These are phyloP conservation scores for Metschnikowia dekortorum DNA, from an alignment of 805 yeast genomes.

Conservation along the genomic window DNA sequence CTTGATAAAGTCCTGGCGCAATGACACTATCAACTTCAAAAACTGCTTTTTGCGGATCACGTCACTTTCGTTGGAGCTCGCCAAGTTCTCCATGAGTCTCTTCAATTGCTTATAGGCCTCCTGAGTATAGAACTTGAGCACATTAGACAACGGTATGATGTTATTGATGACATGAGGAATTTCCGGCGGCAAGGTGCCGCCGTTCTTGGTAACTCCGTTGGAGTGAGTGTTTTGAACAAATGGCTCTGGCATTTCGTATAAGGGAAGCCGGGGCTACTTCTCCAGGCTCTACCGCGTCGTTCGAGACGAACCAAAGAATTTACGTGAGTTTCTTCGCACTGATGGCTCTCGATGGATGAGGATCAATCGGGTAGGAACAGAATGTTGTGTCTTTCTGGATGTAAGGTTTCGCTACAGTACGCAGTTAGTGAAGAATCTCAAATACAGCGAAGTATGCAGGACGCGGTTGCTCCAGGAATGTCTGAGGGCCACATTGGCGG, in stretches of 20 bases:
- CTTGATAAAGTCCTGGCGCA: constrained; percentile 81
- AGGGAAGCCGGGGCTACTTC: not conserved
- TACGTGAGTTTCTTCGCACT: not conserved
- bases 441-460: not conserved
- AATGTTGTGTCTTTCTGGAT: not conserved
- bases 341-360: not conserved
- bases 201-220: not conserved
- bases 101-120: constrained; percentile 61
- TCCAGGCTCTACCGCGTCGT: not conserved
- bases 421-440: constrained; percentile 2
- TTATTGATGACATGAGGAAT: constrained; percentile 74
- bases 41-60: constrained; percentile 62
- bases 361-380: not conserved
- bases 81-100: constrained; percentile 56
- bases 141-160: constrained; percentile 58
- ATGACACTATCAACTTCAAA: constrained; percentile 59
- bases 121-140: constrained; percentile 55
- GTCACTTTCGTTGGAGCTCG: constrained; percentile 49
- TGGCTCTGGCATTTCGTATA: constrained; percentile 1
- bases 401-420: constrained; percentile 1
- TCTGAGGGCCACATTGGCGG: too few relatives aligned
- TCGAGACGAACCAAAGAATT: not conserved
- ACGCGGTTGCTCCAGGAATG: not conserved
- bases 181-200: constrained; percentile 25
- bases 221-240: constrained; percentile 1